phyloP scores from a whole-genome alignment of 495 filamentous ascomycete genomes.

The Lindgomyces ingoldianus region DNA sequence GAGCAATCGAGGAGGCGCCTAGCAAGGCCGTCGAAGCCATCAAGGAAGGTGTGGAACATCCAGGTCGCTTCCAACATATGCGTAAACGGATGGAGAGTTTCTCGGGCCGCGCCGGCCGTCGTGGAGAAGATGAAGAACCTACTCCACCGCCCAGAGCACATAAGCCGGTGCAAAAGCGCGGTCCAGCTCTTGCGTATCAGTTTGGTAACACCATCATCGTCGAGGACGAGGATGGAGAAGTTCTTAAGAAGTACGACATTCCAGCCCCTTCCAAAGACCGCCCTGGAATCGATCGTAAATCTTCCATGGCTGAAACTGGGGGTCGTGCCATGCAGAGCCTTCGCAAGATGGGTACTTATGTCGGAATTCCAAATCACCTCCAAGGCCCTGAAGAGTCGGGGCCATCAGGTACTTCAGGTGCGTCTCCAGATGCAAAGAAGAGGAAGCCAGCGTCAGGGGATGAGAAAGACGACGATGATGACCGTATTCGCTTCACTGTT shows the following conservation, averaged over 20 bases:
- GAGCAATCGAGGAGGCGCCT: constrained; percentile 22
- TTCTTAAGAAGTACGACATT: constrained; percentile 94
- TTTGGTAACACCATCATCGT: constrained; percentile 98
- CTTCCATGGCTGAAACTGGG: constrained; percentile 42
- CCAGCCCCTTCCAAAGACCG: constrained; percentile 50
- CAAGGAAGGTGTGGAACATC: constrained; percentile 31
- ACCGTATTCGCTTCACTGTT: constrained; percentile 85
- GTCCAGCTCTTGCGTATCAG: constrained; percentile 86
- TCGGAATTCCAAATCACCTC: constrained; percentile 46
- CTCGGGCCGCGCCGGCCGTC: constrained; percentile 9
- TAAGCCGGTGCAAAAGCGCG: constrained; percentile 38
- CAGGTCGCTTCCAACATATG: constrained; percentile 20
- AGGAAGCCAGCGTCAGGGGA: constrained; percentile 40
- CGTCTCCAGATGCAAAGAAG: constrained; percentile 18
- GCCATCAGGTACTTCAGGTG: constrained; percentile 13
- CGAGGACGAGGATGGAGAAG: constrained; percentile 95
- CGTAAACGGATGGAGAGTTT: constrained; percentile 36
- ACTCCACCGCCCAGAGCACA: constrained; percentile 26
- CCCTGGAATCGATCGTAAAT: constrained; percentile 28
- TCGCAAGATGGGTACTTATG: constrained; percentile 63
- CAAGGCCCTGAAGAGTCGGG: constrained; percentile 20
- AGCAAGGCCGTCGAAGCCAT: constrained; percentile 25
- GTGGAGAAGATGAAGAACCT: constrained; percentile 14
- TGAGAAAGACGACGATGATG: constrained; percentile 71
- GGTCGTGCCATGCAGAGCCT: constrained; percentile 52